Conservation (phyloP, 208 protist species). For the Trypanosoma lewisi region DNA sequence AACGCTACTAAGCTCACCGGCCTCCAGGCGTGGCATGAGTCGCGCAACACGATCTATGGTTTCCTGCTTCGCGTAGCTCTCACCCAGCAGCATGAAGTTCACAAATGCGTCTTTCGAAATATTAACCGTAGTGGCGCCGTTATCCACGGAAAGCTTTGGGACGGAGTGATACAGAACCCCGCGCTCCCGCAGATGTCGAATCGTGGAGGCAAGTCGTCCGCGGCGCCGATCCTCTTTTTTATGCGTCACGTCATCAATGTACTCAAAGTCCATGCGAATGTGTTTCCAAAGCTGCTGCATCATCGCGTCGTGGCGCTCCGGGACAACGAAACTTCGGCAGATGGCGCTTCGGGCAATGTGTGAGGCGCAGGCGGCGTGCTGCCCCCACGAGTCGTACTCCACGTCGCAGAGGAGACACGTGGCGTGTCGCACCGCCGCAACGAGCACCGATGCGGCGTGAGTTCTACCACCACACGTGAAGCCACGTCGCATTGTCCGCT, state of each 20-base stretch:
- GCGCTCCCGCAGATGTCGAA: conserved; percentile 49
- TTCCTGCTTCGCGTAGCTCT: conserved; percentile 44
- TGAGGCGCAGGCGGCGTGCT: conserved; percentile 29
- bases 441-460: background rate
- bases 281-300: conserved; percentile 67
- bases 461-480: background rate
- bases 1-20: conserved; percentile 44
- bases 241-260: conserved; percentile 55
- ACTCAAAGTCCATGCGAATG: conserved; percentile 67
- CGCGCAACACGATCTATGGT: conserved; percentile 64
- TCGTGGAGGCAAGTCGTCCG: conserved; percentile 49
- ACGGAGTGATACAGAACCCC: conserved; percentile 42
- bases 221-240: conserved; percentile 58
- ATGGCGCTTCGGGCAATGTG: conserved; percentile 62
- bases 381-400: conserved; percentile 36
- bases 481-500: background rate
- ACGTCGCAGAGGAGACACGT: conserved; percentile 34
- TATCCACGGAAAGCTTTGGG: conserved; percentile 22
- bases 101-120: conserved; percentile 40
- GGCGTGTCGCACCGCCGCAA: background rate
- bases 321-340: conserved; percentile 48
- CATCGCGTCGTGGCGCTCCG: conserved; percentile 54
- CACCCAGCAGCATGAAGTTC: conserved; percentile 47
- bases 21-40: conserved; percentile 43
- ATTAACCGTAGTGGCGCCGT: background rate